phyloP scores from a whole-genome alignment of 345 rosid genomes.

The Eutrema japonicum region DNA sequence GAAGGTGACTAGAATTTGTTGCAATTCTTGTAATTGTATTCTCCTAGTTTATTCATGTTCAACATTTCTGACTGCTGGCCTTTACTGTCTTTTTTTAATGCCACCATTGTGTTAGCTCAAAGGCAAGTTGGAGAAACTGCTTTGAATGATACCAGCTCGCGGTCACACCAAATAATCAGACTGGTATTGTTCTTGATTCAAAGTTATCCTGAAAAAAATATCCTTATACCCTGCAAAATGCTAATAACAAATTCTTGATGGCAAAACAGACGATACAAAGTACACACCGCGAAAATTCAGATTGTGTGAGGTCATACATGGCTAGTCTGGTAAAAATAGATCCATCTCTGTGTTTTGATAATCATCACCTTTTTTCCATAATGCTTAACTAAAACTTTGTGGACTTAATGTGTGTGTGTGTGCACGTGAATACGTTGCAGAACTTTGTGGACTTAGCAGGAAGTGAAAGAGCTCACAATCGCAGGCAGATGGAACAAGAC shows the following conservation, averaged over 20 bases:
- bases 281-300: slow-evolving; percentile 91
- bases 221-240: not conserved
- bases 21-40: slow-evolving; percentile 17
- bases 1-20: slow-evolving; percentile 63
- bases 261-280: slow-evolving; percentile 80
- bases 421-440: slow-evolving; percentile 53
- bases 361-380: not conserved
- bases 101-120: slow-evolving; percentile 64
- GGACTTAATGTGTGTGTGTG: not conserved
- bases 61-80: slow-evolving; percentile 29
- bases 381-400: slow-evolving; percentile 50
- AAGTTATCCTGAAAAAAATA: not conserved
- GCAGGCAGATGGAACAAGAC: slow-evolving; percentile 93
- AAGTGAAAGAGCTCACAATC: slow-evolving; percentile 99
- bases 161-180: slow-evolving; percentile 97
- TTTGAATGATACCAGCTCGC: slow-evolving; percentile 91
- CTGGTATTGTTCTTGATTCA: slow-evolving; percentile 60
- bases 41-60: slow-evolving; percentile 4
- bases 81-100: slow-evolving; percentile 20
- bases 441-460: slow-evolving; percentile 99
- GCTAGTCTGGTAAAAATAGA: slow-evolving; percentile 82
- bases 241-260: slow-evolving; percentile 42
- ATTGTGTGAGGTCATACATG: slow-evolving; percentile 89
- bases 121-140: slow-evolving; percentile 99
- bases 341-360: slow-evolving; percentile 15